Evolutionary conservation across 2,329 filamentous ascomycete species (phyloP), one percentile per base, ranked within the genome.

Genomic region (Apiospora arundinis): DNA sequence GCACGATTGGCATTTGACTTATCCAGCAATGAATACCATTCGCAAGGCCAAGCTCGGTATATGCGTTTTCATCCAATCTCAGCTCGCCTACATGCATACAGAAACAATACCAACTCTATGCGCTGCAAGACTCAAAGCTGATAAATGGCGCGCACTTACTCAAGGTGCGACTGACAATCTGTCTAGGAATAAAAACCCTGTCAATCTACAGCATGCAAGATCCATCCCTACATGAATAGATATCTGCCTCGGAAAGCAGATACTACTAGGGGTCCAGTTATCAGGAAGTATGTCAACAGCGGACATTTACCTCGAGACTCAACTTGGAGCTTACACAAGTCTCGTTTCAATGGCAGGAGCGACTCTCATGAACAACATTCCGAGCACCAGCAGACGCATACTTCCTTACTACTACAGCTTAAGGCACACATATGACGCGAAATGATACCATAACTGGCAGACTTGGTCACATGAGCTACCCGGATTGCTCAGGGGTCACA

Each of bases 1-100:
- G 56, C 56, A 63, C 56, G 56, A 63, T 63, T 40, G 56, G 25
- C 32, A 40, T 63, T n/a, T 63, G 56, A 11, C 56, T 63, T 18
- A 40, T 23, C 56, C 56, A n/a, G 32, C 32, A 40, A 2, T 23
- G 28, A n/a, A 12, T 0, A 63, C n/a, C 4, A 40, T 63, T 21
- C 40, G 56, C 56, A 63, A 63, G 32, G 56, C n/a, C 56, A 63
- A 63, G 56, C 56, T 11, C 40, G 32, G 9, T n/a, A 6, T n/a
- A 9, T 40, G 40, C 9, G 40, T 63, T 28, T 40, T 40, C 56
- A 28, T 63, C 32, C 32, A 40, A 63, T 63, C 18, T 60, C 16
- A 40, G 52, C 52, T 60, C 21, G 8, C 32, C 32, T 21, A 21
- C n/a, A 48, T 40, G 56, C 11, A 63, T 40, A 40, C n/a, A 40